Evolutionary conservation across 2,329 filamentous ascomycete genomes (phyloP).

Genomic region (Epichloe scottii): DNA sequence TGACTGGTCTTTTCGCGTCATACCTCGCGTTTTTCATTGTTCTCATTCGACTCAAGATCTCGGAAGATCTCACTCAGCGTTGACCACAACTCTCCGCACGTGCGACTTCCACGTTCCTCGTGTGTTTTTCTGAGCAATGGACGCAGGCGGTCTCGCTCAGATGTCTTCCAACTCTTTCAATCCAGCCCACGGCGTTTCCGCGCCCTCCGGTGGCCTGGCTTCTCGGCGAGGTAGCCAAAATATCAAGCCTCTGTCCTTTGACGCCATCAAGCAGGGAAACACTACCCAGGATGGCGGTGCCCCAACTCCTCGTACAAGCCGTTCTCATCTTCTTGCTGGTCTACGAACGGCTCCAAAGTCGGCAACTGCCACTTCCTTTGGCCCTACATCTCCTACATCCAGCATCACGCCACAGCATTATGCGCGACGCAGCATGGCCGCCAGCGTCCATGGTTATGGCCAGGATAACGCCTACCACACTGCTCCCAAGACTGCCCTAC

Average conservation of each 20-base stretch:
- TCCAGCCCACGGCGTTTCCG: constrained; percentile 57
- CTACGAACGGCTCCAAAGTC: constrained; percentile 90
- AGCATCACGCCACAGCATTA: constrained; percentile 27
- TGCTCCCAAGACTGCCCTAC: constrained; percentile 44
- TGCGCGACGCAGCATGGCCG: constrained; percentile 30
- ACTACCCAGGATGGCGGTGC: constrained; percentile 55
- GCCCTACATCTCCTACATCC: constrained; percentile 47
- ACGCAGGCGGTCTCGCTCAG: constrained; percentile 98
- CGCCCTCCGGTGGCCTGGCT: constrained; percentile 70
- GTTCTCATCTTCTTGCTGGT: constrained; percentile 86
- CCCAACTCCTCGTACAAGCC: constrained; percentile 82
- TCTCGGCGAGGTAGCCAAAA: constrained; percentile 73
- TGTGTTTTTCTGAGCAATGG: constrained; percentile 43
- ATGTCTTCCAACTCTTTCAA: constrained; percentile 84
- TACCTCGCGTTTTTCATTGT: not conserved
- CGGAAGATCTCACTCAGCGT: not conserved
- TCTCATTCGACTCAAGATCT: not conserved
- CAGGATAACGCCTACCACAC: constrained; percentile 31
- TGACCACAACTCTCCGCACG: not conserved
- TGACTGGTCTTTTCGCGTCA: not conserved
- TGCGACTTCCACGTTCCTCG: not conserved
- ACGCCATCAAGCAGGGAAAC: constrained; percentile 55
- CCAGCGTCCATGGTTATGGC: constrained; percentile 31
- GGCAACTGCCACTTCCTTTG: constrained; percentile 56
- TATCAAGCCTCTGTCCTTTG: constrained; percentile 82